Evolutionary conservation across 768 basidiomycete species (phyloP).

Genomic region (Pulveroboletus sp.): DNA sequence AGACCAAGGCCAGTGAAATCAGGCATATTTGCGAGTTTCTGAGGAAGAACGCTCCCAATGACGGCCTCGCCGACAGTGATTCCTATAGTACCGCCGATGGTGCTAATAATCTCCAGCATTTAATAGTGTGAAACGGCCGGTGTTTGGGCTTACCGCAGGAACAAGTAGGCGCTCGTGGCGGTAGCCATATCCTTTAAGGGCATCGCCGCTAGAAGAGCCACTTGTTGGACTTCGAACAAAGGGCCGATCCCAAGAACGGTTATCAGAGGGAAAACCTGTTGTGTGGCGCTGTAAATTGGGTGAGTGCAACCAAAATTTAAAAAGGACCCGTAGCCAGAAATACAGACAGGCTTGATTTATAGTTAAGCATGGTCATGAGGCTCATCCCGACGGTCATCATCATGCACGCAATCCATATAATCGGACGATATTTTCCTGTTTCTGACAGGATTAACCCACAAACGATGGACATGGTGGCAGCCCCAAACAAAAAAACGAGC

Average conservation of each 20-base stretch:
- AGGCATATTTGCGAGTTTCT: slow-evolving; percentile 33
- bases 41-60: slow-evolving; percentile 50
- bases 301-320: slow-evolving; percentile 10
- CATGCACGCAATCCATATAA: slow-evolving; percentile 62
- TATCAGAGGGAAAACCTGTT: slow-evolving; percentile 64
- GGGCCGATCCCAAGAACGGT: slow-evolving; percentile 64
- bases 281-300: slow-evolving; percentile 45
- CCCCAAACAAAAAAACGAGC: slow-evolving; percentile 69
- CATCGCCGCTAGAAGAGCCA: slow-evolving; percentile 84
- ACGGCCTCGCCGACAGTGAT: slow-evolving; percentile 74
- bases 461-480: slow-evolving; percentile 49
- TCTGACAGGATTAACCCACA: slow-evolving; percentile 58
- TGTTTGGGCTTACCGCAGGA: slow-evolving; percentile 55
- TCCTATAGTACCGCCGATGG: slow-evolving; percentile 74
- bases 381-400: slow-evolving; percentile 64
- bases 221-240: slow-evolving; percentile 65
- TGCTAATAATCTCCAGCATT: slow-evolving; percentile 36
- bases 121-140: neutral
- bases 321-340: neutral
- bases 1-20: slow-evolving; percentile 25
- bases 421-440: slow-evolving; percentile 54
- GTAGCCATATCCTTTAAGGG: slow-evolving; percentile 86
- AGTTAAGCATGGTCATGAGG: slow-evolving; percentile 70
- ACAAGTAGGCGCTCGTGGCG: slow-evolving; percentile 65
- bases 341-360: slow-evolving; percentile 40